These are phyloP conservation scores for Xanthoconium separans DNA, from an alignment of 1,284 basidiomycete species.

Conservation along the genomic window DNA sequence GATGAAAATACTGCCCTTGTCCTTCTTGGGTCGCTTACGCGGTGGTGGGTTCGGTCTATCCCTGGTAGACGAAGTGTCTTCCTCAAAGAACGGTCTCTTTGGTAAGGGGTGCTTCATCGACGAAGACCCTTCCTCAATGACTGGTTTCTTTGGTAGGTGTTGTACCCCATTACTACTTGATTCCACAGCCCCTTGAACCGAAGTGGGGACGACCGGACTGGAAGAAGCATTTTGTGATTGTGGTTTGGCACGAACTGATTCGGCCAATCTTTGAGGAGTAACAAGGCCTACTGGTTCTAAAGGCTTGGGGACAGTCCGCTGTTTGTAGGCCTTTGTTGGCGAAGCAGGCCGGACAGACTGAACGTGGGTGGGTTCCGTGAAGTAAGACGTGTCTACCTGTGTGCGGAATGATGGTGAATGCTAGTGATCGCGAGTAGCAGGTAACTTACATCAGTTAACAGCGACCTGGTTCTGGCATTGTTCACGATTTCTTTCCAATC, in stretches of 20 bases:
- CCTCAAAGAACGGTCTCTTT: background rate
- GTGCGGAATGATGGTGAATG: background rate
- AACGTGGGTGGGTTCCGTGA: slow-evolving; percentile 29
- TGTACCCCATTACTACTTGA: background rate
- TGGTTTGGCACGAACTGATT: slow-evolving; percentile 30
- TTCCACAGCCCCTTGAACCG: background rate
- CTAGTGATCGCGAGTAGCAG: slow-evolving; percentile 5
- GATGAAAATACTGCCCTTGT: slow-evolving; percentile 49
- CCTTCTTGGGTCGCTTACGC: slow-evolving; percentile 42
- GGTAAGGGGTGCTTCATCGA: background rate
- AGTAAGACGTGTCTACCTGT: slow-evolving; percentile 40
- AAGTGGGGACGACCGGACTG: background rate
- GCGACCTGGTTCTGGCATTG: slow-evolving; percentile 64
- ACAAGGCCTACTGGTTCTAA: slow-evolving; percentile 24
- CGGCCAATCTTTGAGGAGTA: slow-evolving; percentile 34
- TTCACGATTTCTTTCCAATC: slow-evolving; percentile 78
- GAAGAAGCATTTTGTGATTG: slow-evolving; percentile 15
- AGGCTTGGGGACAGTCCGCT: slow-evolving; percentile 18
- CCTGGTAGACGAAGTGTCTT: background rate
- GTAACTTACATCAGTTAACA: slow-evolving; percentile 52
- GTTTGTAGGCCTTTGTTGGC: slow-evolving; percentile 23
- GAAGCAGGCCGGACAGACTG: slow-evolving; percentile 16
- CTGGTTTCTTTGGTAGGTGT: slow-evolving; percentile 26
- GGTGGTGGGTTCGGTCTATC: slow-evolving; percentile 16
- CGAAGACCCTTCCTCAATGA: slow-evolving; percentile 17